A percentile compares a stretch with the other conserved stretches of the same genome.
Evolutionary conservation across 371 early-diverging fungal genomes (phyloP).

Genomic region (Dentiscutata heterogama): DNA sequence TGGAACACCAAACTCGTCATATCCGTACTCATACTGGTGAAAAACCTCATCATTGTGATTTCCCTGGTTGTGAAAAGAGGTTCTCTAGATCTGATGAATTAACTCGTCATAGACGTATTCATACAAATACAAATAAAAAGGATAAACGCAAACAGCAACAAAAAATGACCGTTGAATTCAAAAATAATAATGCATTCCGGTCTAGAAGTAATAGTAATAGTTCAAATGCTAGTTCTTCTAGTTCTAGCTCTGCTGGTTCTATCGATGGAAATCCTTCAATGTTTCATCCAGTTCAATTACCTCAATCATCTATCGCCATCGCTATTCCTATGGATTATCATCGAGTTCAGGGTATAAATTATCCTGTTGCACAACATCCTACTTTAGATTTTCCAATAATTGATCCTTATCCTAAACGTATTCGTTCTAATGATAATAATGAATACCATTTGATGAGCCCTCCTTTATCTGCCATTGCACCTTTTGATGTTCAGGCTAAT

Average conservation of each 20-base stretch:
- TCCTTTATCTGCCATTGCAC: conserved; percentile 9
- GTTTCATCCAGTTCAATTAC: background rate
- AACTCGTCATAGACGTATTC: conserved; percentile 71
- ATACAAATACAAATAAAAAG: conserved; percentile 57
- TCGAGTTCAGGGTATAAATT: background rate
- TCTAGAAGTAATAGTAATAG: conserved; percentile 14
- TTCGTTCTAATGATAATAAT: background rate
- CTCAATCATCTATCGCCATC: background rate
- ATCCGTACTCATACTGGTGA: conserved; percentile 89
- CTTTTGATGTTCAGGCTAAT: background rate
- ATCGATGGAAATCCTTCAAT: background rate
- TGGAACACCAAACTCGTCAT: conserved; percentile 81
- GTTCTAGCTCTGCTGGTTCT: background rate
- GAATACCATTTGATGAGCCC: background rate
- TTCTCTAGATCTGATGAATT: conserved; percentile 82
- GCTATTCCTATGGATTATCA: too few species aligned
- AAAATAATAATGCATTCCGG: conserved; percentile 17
- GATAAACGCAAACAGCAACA: conserved; percentile 40
- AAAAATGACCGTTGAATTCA: conserved; percentile 28
- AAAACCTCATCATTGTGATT: conserved; percentile 80
- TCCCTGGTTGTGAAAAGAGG: conserved; percentile 75
- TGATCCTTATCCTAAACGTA: background rate
- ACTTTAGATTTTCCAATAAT: background rate
- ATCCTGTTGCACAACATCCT: background rate
- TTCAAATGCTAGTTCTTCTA: background rate